These are phyloP conservation scores for Eragrostis tef DNA, from an alignment of 202 grass and related monocot species.

Conservation along the genomic window DNA sequence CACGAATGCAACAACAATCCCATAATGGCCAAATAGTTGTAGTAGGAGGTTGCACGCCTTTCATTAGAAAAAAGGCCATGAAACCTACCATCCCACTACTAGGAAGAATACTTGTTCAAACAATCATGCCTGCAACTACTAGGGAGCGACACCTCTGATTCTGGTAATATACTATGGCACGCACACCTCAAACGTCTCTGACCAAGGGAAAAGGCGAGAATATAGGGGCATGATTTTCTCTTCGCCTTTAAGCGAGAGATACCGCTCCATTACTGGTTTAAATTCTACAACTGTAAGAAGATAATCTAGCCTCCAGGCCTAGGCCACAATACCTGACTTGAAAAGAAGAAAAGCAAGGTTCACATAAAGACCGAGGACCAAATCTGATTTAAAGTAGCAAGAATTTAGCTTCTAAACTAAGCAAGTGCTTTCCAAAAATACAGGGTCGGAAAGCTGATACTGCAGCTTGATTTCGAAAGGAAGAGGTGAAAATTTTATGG, in stretches of 20 bases:
- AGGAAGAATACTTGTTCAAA: constrained; percentile 50
- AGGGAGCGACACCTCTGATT: constrained; percentile 39
- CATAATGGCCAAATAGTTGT: constrained; percentile 47
- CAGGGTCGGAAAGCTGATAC: constrained; percentile 42
- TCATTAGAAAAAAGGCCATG: constrained; percentile 33
- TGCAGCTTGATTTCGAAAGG: constrained; percentile 38
- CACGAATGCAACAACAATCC: constrained; percentile 56
- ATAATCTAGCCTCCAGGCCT: constrained; percentile 27
- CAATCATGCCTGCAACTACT: constrained; percentile 86
- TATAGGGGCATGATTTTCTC: constrained; percentile 63
- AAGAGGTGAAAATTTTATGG: constrained; percentile 13
- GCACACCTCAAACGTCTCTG: constrained; percentile 50
- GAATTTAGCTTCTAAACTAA: constrained; percentile 43
- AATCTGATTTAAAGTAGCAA: constrained; percentile 52
- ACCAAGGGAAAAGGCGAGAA: constrained; percentile 40
- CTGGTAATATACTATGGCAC: constrained; percentile 42
- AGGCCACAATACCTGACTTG: constrained; percentile 51
- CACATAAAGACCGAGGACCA: constrained; percentile 31
- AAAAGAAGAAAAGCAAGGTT: constrained; percentile 46
- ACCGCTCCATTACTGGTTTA: constrained; percentile 43
- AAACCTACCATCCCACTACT: constrained; percentile 61
- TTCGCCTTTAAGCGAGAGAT: constrained; percentile 73
- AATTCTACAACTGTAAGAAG: constrained; percentile 43
- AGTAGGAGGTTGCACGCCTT: constrained; percentile 46
- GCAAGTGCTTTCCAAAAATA: constrained; percentile 46